Percentiles rank a stretch among this genome's conserved stretches.
Conservation (phyloP, 306 rosid species). For the Prinsepia uniflora region DNA sequence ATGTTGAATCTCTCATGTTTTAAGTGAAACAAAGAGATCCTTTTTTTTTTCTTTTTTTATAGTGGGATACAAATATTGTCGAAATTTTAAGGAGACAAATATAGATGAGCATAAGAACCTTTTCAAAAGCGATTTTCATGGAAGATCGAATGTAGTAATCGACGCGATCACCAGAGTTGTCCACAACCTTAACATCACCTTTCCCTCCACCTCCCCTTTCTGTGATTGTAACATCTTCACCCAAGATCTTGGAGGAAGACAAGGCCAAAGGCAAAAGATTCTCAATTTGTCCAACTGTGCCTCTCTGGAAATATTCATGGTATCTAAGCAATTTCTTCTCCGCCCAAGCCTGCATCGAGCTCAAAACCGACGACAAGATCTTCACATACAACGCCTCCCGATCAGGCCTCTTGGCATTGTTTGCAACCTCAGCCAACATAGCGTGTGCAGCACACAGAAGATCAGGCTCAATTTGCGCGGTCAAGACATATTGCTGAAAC, state of each 20-base stretch:
- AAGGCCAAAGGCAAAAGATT: conserved; percentile 72
- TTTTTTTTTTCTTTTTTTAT: no score
- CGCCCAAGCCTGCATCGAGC: conserved; percentile 69
- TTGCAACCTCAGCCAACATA: conserved; percentile 73
- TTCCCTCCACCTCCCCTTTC: conserved; percentile 43
- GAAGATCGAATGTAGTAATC: conserved; percentile 65
- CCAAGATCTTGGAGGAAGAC: conserved; percentile 61
- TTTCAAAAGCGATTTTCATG: conserved; percentile 53
- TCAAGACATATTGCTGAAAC: conserved; percentile 66
- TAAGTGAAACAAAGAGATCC: no score
- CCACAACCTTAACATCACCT: conserved; percentile 52
- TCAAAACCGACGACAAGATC: conserved; percentile 58
- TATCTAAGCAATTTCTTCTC: conserved; percentile 66
- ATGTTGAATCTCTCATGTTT: no score
- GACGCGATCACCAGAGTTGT: conserved; percentile 60
- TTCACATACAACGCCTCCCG: conserved; percentile 50
- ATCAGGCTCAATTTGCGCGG: conserved; percentile 71
- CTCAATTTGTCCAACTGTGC: conserved; percentile 61
- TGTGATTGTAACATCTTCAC: conserved; percentile 58
- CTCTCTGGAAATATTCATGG: conserved; percentile 72
- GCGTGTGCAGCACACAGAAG: conserved; percentile 75
- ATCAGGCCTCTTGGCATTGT: conserved; percentile 63
- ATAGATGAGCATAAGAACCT: conserved; percentile 34
- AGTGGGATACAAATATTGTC: no score
- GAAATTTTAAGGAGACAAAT: not conserved